A percentile compares a stretch with the other conserved stretches of the same genome.
phyloP scores from a whole-genome alignment of 495 filamentous ascomycete species.

The Penicillium pancosmium region DNA sequence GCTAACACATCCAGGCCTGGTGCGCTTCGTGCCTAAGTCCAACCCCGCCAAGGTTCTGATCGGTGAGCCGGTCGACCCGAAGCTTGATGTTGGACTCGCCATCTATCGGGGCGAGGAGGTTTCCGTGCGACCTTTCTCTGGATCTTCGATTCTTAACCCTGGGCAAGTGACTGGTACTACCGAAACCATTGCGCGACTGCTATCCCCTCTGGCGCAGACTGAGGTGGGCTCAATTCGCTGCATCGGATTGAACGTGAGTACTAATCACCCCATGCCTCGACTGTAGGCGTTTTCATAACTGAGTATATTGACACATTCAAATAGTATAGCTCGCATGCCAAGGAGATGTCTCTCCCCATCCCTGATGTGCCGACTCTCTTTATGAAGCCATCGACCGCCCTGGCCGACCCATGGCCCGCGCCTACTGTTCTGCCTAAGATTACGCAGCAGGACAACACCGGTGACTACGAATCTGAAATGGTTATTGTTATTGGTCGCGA shows the following conservation, averaged over 20 bases:
- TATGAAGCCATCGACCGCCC: constrained; percentile 75
- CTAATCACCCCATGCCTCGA: background rate
- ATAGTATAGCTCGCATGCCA: constrained; percentile 74
- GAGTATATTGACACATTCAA: background rate
- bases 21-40: constrained; percentile 60
- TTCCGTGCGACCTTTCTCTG: constrained; percentile 55
- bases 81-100: constrained; percentile 58
- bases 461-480: constrained; percentile 87
- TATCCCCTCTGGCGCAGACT: constrained; percentile 54
- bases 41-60: constrained; percentile 53
- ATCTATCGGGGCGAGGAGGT: constrained; percentile 58
- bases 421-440: constrained; percentile 66
- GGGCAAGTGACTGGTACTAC: constrained; percentile 51
- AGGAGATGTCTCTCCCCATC: constrained; percentile 71
- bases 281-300: background rate
- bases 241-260: constrained; percentile 69
- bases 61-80: constrained; percentile 56
- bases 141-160: constrained; percentile 54
- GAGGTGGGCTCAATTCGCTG: constrained; percentile 62
- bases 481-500: constrained; percentile 74
- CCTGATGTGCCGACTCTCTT: constrained; percentile 78
- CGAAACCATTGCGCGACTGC: constrained; percentile 54
- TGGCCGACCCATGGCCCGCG: constrained; percentile 68
- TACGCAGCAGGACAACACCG: constrained; percentile 53
- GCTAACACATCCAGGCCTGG: constrained; percentile 49